Percentiles rank a stretch among this genome's conserved stretches.
phyloP scores from a whole-genome alignment of 1,284 basidiomycete genomes.

The Vanrija sp. region DNA sequence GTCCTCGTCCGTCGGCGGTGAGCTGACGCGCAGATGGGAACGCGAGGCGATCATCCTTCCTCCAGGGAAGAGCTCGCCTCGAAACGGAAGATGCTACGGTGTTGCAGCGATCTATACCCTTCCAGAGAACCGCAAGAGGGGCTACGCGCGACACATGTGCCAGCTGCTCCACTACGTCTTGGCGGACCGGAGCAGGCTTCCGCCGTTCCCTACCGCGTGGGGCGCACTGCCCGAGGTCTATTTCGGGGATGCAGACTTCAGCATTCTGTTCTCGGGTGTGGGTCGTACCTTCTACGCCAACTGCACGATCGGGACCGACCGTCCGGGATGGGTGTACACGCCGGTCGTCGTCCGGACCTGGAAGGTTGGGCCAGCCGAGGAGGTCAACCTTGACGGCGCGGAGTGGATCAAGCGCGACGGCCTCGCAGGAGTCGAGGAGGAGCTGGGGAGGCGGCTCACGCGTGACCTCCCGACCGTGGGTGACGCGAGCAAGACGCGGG shows the following conservation, averaged over 20 bases:
- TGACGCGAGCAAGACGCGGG: neutral
- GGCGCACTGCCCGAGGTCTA: constrained; percentile 18
- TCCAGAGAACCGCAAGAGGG: constrained; percentile 22
- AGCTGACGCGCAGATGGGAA: neutral
- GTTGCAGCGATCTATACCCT: constrained; percentile 37
- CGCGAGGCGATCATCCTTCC: neutral
- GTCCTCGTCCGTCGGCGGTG: neutral
- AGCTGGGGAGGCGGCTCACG: neutral
- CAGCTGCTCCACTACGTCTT: constrained; percentile 33
- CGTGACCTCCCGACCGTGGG: neutral
- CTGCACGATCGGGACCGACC: constrained; percentile 13
- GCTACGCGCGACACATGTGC: constrained; percentile 36
- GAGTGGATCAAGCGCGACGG: neutral
- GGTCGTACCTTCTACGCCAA: constrained; percentile 31
- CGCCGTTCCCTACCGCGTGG: constrained; percentile 26
- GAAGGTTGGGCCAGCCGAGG: neutral
- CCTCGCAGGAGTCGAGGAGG: neutral
- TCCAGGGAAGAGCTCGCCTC: neutral
- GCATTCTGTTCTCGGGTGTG: constrained; percentile 35
- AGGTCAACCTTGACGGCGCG: neutral
- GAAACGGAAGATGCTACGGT: constrained; percentile 21
- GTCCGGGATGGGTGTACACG: constrained; percentile 4
- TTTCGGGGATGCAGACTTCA: constrained; percentile 18
- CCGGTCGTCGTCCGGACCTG: neutral
- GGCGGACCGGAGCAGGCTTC: constrained; percentile 11